A percentile compares a stretch with the other conserved stretches of the same genome.
These are phyloP conservation scores for Metschnikowia henanensis DNA, from an alignment of 805 yeast genomes.

Conservation along the genomic window DNA sequence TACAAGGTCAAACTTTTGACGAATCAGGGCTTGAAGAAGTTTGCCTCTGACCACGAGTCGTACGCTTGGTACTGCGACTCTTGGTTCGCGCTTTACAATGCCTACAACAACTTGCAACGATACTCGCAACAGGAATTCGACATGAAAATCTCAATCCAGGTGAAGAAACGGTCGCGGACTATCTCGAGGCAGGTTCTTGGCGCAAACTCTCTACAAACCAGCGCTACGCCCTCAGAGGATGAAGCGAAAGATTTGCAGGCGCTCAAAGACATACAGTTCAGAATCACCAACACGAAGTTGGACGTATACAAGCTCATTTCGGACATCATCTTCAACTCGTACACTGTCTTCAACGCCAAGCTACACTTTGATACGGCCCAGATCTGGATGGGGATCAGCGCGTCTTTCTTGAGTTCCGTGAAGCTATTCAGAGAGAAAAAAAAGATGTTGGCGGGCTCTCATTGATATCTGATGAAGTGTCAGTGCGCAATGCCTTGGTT, in stretches of 20 bases:
- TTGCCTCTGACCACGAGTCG: slow-evolving; percentile 58
- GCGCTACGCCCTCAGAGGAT: slow-evolving; percentile 14
- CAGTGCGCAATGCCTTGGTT: too few species aligned
- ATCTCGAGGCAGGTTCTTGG: slow-evolving; percentile 42
- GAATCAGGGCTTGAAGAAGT: slow-evolving; percentile 30
- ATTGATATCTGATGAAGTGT: too few species aligned
- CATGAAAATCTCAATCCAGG: slow-evolving; percentile 57
- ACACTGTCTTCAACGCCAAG: slow-evolving; percentile 38
- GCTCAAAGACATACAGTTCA: slow-evolving; percentile 35
- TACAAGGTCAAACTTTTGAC: slow-evolving; percentile 51
- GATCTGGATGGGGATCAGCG: slow-evolving; percentile 47
- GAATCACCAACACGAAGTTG: slow-evolving; percentile 36
- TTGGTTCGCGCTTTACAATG: slow-evolving; percentile 53
- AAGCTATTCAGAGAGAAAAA: slow-evolving; percentile 40
- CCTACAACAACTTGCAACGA: slow-evolving; percentile 43
- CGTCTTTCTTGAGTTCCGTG: slow-evolving; percentile 36
- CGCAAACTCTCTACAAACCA: slow-evolving; percentile 14
- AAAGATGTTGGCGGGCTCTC: slow-evolving; percentile 8
- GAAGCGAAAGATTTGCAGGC: slow-evolving; percentile 23
- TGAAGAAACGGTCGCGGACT: slow-evolving; percentile 52
- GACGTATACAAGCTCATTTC: slow-evolving; percentile 42
- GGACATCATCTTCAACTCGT: slow-evolving; percentile 41
- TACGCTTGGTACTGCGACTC: slow-evolving; percentile 72
- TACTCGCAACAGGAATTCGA: slow-evolving; percentile 51
- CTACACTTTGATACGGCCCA: slow-evolving; percentile 39